Conservation (phyloP, 306 rosid species). For the Hippophae gyantsensis region DNA sequence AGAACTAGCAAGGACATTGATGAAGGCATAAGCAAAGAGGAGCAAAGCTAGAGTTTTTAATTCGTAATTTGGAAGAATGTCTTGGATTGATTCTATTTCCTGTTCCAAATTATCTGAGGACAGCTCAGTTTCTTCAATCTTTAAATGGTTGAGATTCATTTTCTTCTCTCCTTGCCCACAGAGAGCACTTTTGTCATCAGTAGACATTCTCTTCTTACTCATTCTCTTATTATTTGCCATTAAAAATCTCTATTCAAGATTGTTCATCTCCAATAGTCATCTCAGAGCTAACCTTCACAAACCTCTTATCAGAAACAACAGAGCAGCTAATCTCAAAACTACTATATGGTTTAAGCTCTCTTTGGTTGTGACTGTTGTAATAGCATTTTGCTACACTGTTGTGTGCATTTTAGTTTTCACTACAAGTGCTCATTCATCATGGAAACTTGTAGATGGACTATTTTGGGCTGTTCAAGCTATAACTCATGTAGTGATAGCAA, state of each 20-base stretch:
- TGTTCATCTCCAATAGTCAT: constrained; percentile 24
- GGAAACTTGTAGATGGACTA: constrained; percentile 49
- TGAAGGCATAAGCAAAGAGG: no score
- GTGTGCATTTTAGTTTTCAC: constrained; percentile 35
- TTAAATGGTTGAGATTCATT: constrained; percentile 60
- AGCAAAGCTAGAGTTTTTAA: neutral
- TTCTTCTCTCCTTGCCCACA: constrained; percentile 86
- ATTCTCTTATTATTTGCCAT: constrained; percentile 36
- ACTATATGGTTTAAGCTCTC: constrained; percentile 52
- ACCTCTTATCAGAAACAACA: constrained; percentile 32
- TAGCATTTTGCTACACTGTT: constrained; percentile 35
- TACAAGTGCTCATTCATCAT: constrained; percentile 20
- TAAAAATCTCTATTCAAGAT: constrained; percentile 42
- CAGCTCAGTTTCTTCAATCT: constrained; percentile 20
- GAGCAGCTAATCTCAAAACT: constrained; percentile 21
- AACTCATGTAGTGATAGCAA: constrained; percentile 42
- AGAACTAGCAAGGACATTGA: no score
- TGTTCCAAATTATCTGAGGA: constrained; percentile 44
- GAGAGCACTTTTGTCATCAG: constrained; percentile 49
- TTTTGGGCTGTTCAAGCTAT: constrained; percentile 69
- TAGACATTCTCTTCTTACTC: constrained; percentile 43
- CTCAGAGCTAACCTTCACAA: constrained; percentile 34
- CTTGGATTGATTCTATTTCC: constrained; percentile 49
- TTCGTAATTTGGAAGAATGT: constrained; percentile 25
- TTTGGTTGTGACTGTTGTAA: constrained; percentile 30